These are phyloP conservation scores for Aspergillus phoenicis DNA, from an alignment of 2,329 filamentous ascomycete species.

Conservation along the genomic window DNA sequence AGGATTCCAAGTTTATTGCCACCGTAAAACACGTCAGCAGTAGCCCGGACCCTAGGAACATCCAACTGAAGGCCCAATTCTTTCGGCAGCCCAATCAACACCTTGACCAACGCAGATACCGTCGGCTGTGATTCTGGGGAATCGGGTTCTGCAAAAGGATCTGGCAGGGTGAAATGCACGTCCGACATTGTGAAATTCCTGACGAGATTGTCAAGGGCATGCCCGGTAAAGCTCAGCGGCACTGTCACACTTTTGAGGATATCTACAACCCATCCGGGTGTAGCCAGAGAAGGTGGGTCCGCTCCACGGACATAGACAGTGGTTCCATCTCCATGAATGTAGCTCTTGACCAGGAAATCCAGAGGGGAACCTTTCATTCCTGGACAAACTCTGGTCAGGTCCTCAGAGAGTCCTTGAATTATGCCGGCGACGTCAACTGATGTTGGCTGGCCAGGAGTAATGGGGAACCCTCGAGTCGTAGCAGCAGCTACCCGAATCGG, in stretches of 20 bases:
- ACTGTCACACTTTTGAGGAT: conserved; percentile 80
- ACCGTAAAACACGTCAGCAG: conserved; percentile 79
- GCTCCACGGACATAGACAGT: conserved; percentile 83
- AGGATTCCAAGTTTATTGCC: conserved; percentile 77
- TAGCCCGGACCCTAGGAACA: conserved; percentile 74
- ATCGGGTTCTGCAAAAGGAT: conserved; percentile 74
- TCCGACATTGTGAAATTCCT: conserved; percentile 84
- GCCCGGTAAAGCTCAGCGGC: conserved; percentile 80
- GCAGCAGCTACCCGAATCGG: conserved; percentile 80
- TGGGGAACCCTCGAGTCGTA: conserved; percentile 65
- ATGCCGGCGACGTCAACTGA: conserved; percentile 70
- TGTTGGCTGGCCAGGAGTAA: conserved; percentile 70
- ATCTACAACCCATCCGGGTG: conserved; percentile 80
- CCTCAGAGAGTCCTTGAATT: conserved; percentile 72
- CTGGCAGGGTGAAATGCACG: conserved; percentile 82
- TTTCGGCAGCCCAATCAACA: conserved; percentile 75
- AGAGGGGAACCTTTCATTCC: conserved; percentile 77
- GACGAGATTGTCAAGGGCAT: conserved; percentile 78
- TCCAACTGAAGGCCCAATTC: conserved; percentile 85
- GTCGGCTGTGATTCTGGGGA: conserved; percentile 73
- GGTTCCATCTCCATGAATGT: conserved; percentile 76
- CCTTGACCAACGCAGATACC: conserved; percentile 81
- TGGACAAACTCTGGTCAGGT: conserved; percentile 73
- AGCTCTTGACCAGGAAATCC: conserved; percentile 77
- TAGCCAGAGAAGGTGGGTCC: conserved; percentile 63